Percentiles rank a stretch among this genome's conserved stretches.
These are phyloP conservation scores for Dacryopinax primogenitus DNA, from an alignment of 768 basidiomycete species.

Conservation along the genomic window DNA sequence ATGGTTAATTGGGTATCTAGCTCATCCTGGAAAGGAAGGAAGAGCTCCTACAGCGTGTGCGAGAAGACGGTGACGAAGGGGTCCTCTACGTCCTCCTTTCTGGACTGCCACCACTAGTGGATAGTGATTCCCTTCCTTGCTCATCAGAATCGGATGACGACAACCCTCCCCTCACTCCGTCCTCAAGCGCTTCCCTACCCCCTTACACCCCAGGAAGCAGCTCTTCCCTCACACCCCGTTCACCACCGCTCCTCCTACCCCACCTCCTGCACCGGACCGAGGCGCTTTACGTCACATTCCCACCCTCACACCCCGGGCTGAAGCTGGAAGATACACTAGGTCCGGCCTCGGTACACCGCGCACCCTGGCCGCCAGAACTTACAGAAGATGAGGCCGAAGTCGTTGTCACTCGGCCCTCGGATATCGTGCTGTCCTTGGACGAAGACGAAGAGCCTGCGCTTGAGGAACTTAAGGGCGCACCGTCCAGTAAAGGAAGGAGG, in stretches of 20 bases:
- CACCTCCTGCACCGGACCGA: constrained; percentile 47
- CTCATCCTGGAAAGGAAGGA: constrained; percentile 59
- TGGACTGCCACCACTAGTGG: constrained; percentile 14
- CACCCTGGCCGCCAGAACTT: background rate
- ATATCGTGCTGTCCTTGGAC: constrained; percentile 42
- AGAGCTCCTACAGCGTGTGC: constrained; percentile 42
- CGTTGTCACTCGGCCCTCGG: constrained; percentile 43
- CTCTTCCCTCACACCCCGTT: constrained; percentile 11
- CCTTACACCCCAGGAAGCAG: background rate
- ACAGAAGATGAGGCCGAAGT: constrained; percentile 45
- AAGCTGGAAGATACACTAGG: constrained; percentile 53
- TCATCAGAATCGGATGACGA: background rate
- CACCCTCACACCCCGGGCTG: constrained; percentile 47
- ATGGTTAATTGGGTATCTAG: constrained; percentile 29
- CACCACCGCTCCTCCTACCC: constrained; percentile 33
- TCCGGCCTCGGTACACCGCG: constrained; percentile 11
- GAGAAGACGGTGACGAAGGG: constrained; percentile 58
- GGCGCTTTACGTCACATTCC: constrained; percentile 42
- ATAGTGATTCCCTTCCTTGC: constrained; percentile 26
- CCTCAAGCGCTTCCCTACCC: constrained; percentile 4
- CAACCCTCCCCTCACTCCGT: background rate
- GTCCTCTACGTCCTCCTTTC: constrained; percentile 63
- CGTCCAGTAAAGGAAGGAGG: background rate
- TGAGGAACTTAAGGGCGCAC: background rate
- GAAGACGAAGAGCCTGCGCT: constrained; percentile 12